Base-by-base conservation (phyloP, 495 filamentous ascomycete genomes). In the Xylaria flabelliformis region DNA sequence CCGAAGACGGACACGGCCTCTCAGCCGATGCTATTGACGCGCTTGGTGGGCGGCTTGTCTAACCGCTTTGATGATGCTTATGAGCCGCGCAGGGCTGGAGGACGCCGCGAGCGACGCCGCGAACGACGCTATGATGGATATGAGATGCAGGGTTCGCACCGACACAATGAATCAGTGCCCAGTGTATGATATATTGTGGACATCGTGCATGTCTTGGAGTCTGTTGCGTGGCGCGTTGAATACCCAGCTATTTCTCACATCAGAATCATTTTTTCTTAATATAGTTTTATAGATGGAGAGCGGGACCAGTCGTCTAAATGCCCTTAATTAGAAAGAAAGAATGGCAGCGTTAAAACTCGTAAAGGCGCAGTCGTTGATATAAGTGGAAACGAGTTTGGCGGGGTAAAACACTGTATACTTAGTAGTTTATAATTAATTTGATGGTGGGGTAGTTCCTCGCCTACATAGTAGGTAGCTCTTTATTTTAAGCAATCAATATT, bases 401-500 rank as follows among this genome's bases (percentile, higher is more conserved):
- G 64, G 64, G 64, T 67, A 67, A 53, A 53, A 53, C 19, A 24
- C 2, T 10, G 4, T 39, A 26, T 4, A 21, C 21, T 29, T 34
- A 5, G 4, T 36, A 36, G 8, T 17, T 24, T 29, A 12, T 29
- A 21, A 24, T 3, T 32, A 56, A 15, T 26, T 48, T 26, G 41
- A 67, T 67, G 65, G 65, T 56, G 50, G 65, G 65, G 44, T 9
- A 44, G 29, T 53, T 6, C 19, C n/a, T n/a, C n/a, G n/a, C n/a
- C n/a, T n/a, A n/a, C n/a, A n/a, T n/a, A n/a, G n/a, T n/a, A n/a
- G n/a, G n/a, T n/a, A n/a, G n/a, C n/a, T 61, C n/a, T 19, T 21
- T n/a, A 15, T n/a, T 34, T 39, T 21, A 39, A n/a, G 36, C 15
- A 61, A n/a, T 2, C 39, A 34, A 36, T 8, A 21, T 61, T n/a